Conservation (phyloP, 23 red algal species). For the Gracilaria vermiculophylla region DNA sequence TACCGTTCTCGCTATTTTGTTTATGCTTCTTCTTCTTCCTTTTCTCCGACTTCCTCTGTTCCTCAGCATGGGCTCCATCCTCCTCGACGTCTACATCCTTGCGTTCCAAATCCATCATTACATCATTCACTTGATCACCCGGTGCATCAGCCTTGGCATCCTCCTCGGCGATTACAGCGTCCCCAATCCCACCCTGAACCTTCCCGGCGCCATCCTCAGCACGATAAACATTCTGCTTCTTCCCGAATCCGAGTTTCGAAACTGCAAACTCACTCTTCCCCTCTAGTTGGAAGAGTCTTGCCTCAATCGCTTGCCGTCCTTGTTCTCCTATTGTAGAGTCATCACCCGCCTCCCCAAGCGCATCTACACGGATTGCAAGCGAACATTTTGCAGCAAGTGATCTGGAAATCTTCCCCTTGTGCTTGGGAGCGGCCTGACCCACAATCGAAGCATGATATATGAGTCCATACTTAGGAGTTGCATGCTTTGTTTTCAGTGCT, state of each 20-base stretch:
- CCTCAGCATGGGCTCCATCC: background rate
- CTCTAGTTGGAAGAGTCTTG: conserved; percentile 75
- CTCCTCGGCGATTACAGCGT: conserved; percentile 29
- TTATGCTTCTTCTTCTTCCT: conserved; percentile 81
- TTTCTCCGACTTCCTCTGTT: conserved; percentile 45
- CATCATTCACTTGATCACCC: conserved; percentile 6
- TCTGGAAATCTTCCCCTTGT: conserved; percentile 97
- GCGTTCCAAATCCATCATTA: conserved; percentile 3
- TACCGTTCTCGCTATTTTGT: conserved; percentile 31
- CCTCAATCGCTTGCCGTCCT: conserved; percentile 77
- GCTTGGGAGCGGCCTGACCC: conserved; percentile 82
- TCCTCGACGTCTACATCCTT: conserved; percentile 50
- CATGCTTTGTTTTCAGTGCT: conserved; percentile 97
- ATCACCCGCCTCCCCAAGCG: conserved; percentile 75
- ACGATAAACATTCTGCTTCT: conserved; percentile 32
- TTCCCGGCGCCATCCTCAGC: conserved; percentile 50
- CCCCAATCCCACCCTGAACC: conserved; percentile 12
- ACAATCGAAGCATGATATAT: conserved; percentile 96
- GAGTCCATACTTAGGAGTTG: conserved; percentile 96
- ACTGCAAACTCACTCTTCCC: conserved; percentile 66
- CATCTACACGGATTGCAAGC: conserved; percentile 90
- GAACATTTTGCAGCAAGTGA: conserved; percentile 88
- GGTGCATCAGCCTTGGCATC: conserved; percentile 11
- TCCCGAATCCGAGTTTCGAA: conserved; percentile 32
- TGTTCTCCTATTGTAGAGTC: conserved; percentile 70